Base-by-base conservation (phyloP, 1,139 yeast species). In the Cylindricascospora bacillispora region DNA sequence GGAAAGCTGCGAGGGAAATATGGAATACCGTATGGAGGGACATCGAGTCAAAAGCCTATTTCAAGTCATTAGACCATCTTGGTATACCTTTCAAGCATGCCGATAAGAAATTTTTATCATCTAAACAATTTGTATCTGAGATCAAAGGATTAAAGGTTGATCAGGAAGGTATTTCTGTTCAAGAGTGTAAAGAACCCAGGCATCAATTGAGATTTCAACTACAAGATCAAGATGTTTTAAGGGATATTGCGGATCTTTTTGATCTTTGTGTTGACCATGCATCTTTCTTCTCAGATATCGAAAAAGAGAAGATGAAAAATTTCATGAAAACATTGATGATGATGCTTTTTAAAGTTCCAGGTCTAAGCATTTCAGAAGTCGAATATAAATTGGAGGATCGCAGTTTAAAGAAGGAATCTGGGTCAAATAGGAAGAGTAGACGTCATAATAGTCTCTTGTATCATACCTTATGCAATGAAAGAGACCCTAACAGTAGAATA, bases 1-100 rank as follows among this genome's bases (percentile, higher is more conserved):
- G 97, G 97, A 80, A 82, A 54, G 72, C 94, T 39, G 86, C 94
- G 1, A 95, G 86, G 47, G 70, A 95, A 44, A 95, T 86, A 54
- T 86, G 97, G 97, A 85, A 85, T 56, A 86, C 85, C 53, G 93
- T 83, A 14, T 86, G 97, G 97, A 73, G 97, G 47, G 95, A 85
- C 56, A 76, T 92, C 62, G 97, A 86, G 52, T 93, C 83, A 50
- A 83, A 82, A 47, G 93, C 83, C 1, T 83, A 79, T 54, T 81
- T 73, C 63, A 86, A 86, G 56, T 80, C 94, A 5, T 64, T 86
- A 44, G 97, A 86, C 52, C 97, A 86, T 52, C 64, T 83, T 40
- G 97, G 97, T 3, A 65, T 86, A 43, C 82, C 94, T 0, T 86
- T 86, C 60, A 86, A 86, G 56, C 95, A 86, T 54, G 82, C 93